Conservation (phyloP, 257 asterid genomes). For the Cinchona pubescens region DNA sequence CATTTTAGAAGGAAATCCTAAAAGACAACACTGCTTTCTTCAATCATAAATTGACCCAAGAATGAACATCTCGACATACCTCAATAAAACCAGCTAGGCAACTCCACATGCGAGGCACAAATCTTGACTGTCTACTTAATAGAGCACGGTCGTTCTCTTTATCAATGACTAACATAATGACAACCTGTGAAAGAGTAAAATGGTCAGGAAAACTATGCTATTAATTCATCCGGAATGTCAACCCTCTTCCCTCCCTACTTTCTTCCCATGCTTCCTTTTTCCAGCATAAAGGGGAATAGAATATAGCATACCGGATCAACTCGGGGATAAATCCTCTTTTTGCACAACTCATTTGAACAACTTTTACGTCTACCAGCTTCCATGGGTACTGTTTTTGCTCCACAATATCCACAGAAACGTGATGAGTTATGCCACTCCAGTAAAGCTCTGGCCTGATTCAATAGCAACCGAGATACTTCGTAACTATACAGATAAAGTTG, state of each 20-base stretch:
- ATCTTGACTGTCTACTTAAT: slow-evolving; percentile 86
- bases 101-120: slow-evolving; percentile 99
- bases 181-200: slow-evolving; percentile 55
- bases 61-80: slow-evolving; percentile 38
- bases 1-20: neutral
- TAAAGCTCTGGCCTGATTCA: slow-evolving; percentile 77
- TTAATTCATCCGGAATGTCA: slow-evolving; percentile 9
- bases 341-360: slow-evolving; percentile 78
- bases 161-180: slow-evolving; percentile 91
- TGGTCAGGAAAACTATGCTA: slow-evolving; percentile 11
- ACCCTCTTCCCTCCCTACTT: neutral
- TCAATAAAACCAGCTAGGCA: slow-evolving; percentile 97
- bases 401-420: slow-evolving; percentile 86
- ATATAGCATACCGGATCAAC: slow-evolving; percentile 79
- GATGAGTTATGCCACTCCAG: slow-evolving; percentile 79
- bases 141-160: slow-evolving; percentile 80
- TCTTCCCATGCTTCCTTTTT: neutral
- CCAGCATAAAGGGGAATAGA: neutral
- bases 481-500: neutral
- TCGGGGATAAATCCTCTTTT: slow-evolving; percentile 83
- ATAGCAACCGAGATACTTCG: slow-evolving; percentile 10
- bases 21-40: neutral
- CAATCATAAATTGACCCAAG: neutral
- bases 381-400: slow-evolving; percentile 51
- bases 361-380: slow-evolving; percentile 92